A percentile compares a stretch with the other conserved stretches of the same genome.
These are phyloP conservation scores for Dictyostelium brefeldianum DNA, from an alignment of 78 protist genomes.

Conservation along the genomic window DNA sequence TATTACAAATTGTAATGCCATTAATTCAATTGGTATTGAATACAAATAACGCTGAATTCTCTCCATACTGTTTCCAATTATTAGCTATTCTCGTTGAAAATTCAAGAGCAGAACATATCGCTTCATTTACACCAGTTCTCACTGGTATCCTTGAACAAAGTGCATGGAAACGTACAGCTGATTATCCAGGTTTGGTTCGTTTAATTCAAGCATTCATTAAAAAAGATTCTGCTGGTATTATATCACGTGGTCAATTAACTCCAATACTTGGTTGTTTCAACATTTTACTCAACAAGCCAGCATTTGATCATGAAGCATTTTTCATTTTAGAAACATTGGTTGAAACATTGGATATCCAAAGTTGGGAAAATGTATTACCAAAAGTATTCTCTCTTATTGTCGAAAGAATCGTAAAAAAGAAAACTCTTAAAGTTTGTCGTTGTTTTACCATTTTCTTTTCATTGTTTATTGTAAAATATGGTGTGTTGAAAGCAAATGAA, in stretches of 20 bases:
- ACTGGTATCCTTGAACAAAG: constrained; percentile 20
- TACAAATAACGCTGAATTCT: constrained; percentile 55
- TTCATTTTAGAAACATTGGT: constrained; percentile 53
- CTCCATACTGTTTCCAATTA: constrained; percentile 86
- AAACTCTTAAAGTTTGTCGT: constrained; percentile 60
- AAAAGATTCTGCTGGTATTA: constrained; percentile 22
- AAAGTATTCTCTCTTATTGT: constrained; percentile 25
- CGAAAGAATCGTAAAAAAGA: constrained; percentile 31
- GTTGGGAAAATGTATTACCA: neutral
- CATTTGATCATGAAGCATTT: constrained; percentile 80
- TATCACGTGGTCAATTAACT: neutral
- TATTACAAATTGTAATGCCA: constrained; percentile 28
- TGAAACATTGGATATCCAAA: constrained; percentile 7
- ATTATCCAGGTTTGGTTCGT: constrained; percentile 82
- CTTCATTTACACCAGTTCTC: constrained; percentile 4
- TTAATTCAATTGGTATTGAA: constrained; percentile 30
- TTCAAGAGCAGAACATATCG: constrained; percentile 5
- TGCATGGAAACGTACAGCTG: constrained; percentile 56
- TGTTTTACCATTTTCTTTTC: constrained; percentile 68
- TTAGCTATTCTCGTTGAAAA: constrained; percentile 79
- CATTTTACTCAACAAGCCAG: neutral
- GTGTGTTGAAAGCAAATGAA: neutral
- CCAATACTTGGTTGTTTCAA: constrained; percentile 56
- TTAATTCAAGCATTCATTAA: constrained; percentile 76
- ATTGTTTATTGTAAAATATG: constrained; percentile 39